Evolutionary conservation across 1,139 yeast species (phyloP), one percentile per base, ranked within the genome.

Genomic region (Debaryomycetaceae sp.): DNA sequence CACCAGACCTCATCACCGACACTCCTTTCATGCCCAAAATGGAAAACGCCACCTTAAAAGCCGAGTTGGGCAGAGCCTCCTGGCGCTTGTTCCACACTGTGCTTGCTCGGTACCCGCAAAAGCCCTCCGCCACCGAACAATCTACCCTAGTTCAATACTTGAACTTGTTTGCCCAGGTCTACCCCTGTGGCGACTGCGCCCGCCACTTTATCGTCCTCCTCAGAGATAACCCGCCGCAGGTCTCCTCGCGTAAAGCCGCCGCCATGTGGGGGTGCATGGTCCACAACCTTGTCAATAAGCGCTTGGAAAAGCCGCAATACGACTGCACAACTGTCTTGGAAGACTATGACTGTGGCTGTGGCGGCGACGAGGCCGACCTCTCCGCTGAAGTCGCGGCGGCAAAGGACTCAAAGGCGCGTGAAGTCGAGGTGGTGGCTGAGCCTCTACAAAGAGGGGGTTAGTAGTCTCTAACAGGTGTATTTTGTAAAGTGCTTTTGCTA

Each of bases 271-370:
- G 98, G 2, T 90, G 98, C 51, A 77, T 77, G 45, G 67, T 90
- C n/a, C 99, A 90, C 55, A 90, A 92, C 39, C 57, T 61, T 42
- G 96, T 87, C 22, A 90, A 90, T 51, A 73, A 72, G 35, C 59
- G 80, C 29, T 65, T 90, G 30, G 62, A 62, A 4, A 86, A 90
- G 43, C 73, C 68, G 0, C 62, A 63, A 13, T 90, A 85, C 51
- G 96, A 90, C 51, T 90, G 98, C 50, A 65, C 81, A 3, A 75
- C 70, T 8, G 78, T 90, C 32, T 62, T 83, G 35, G 95, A 83
- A 43, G 92, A 83, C 51, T 90, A 90, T 53, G 94, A 86, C 44
- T 90, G 98, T 61, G 98, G 98, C 1, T 90, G 98, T 55, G 95
- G 92, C 3, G 73, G 51, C 27, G 29, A 34, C 13, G 62, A 53